Conservation (phyloP, 2,329 filamentous ascomycete genomes). For the Metarhizium robertsii region DNA sequence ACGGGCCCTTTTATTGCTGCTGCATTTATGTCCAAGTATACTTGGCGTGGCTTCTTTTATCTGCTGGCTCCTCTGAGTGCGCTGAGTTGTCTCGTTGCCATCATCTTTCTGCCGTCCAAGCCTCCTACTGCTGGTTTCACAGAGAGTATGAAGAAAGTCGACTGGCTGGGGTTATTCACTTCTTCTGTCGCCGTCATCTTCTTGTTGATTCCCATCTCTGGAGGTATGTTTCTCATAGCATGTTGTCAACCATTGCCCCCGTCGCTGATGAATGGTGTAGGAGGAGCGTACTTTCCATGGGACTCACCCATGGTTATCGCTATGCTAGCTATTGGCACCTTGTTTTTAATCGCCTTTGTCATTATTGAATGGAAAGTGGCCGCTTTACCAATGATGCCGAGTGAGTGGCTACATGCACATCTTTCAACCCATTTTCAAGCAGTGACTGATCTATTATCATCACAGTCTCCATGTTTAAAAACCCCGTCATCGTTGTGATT, state of each 20-base stretch:
- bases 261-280: too few species aligned
- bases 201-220: too few species aligned
- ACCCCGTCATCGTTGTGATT: conserved; percentile 41
- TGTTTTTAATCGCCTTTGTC: conserved; percentile 37
- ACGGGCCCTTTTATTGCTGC: too few species aligned
- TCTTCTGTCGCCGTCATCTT: too few species aligned
- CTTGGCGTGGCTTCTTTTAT: conserved; percentile 34
- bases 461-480: conserved; percentile 43
- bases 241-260: too few species aligned
- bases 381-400: conserved; percentile 65
- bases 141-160: too few species aligned
- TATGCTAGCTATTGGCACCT: too few species aligned
- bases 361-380: conserved; percentile 62
- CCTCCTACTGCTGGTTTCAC: conserved; percentile 33
- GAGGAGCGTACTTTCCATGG: too few species aligned
- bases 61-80: conserved; percentile 41
- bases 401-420: conserved; percentile 2
- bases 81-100: conserved; percentile 33
- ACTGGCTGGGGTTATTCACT: too few species aligned
- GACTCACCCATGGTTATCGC: too few species aligned
- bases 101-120: conserved; percentile 42
- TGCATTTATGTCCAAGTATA: conserved; percentile 17
- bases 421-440: neutral
- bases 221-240: too few species aligned
- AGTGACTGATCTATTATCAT: too few species aligned